Conservation (phyloP, 202 grass and related monocot genomes). For the Brachypodium distachyon region DNA sequence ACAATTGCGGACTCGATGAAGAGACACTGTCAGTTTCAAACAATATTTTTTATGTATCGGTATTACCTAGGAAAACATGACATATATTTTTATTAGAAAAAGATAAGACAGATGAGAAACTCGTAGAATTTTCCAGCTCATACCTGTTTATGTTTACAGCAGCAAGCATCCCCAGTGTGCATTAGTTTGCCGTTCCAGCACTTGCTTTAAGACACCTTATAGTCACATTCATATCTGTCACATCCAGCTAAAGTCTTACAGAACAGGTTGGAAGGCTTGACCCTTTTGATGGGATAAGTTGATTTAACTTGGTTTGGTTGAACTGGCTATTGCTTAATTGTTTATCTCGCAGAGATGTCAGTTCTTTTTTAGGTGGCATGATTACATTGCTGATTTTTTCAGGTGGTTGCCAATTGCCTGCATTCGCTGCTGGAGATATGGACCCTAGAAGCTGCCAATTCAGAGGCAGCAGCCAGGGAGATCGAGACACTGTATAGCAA, state of each 20-base stretch:
- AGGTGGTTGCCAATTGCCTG: slow-evolving; percentile 97
- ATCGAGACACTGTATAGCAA: slow-evolving; percentile 91
- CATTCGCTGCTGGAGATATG: slow-evolving; percentile 90
- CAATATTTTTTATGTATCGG: not conserved
- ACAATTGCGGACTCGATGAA: not conserved
- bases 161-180: not conserved
- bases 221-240: not conserved
- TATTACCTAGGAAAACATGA: not conserved
- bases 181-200: not conserved
- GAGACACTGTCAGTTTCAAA: not conserved
- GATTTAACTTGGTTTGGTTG: not conserved
- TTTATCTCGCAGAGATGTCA: not conserved
- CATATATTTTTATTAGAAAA: too few relatives aligned
- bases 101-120: not conserved
- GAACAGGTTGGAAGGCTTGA: not conserved
- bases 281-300: not conserved
- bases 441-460: slow-evolving; percentile 74
- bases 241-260: not conserved
- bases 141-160: not conserved
- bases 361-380: not conserved
- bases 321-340: not conserved
- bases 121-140: not conserved
- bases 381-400: slow-evolving; percentile 13
- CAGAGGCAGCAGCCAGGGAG: slow-evolving; percentile 82
- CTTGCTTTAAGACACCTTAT: not conserved